Conservation (phyloP, 805 yeast species). For the Ogataea saltuana region DNA sequence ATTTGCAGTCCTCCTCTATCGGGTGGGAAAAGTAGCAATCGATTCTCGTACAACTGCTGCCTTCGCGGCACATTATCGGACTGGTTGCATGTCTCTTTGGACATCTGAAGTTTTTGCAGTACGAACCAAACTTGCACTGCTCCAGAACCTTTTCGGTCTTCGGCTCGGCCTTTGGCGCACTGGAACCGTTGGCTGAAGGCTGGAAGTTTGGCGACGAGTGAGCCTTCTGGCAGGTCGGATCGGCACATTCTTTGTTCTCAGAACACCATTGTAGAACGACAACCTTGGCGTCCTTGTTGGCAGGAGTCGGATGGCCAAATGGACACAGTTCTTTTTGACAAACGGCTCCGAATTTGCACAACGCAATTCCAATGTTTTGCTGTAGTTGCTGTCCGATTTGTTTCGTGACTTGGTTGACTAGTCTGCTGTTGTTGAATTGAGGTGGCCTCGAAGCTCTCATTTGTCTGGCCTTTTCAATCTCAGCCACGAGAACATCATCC, state of each 20-base stretch:
- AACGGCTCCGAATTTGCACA: constrained; percentile 74
- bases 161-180: constrained; percentile 15
- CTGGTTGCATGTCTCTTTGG: constrained; percentile 83
- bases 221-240: constrained; percentile 65
- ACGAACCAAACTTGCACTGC: constrained; percentile 76
- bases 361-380: constrained; percentile 44
- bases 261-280: constrained; percentile 74
- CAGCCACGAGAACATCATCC: constrained; percentile 71
- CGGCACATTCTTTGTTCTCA: constrained; percentile 62
- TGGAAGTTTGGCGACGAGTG: constrained; percentile 73
- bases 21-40: constrained; percentile 89
- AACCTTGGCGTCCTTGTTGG: constrained; percentile 72
- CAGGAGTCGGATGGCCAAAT: constrained; percentile 91
- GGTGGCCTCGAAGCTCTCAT: constrained; percentile 23
- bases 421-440: constrained; percentile 26
- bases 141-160: constrained; percentile 58
- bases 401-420: constrained; percentile 35
- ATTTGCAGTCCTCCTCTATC: constrained; percentile 74
- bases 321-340: constrained; percentile 83
- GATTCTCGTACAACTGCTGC: constrained; percentile 70
- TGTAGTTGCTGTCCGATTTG: constrained; percentile 37
- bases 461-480: constrained; percentile 59
- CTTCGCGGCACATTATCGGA: constrained; percentile 76
- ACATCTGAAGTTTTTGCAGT: constrained; percentile 78
- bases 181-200: constrained; percentile 24